These are phyloP conservation scores for Magnaporthales sp. DNA, from an alignment of 2,329 filamentous ascomycete genomes.

Conservation along the genomic window DNA sequence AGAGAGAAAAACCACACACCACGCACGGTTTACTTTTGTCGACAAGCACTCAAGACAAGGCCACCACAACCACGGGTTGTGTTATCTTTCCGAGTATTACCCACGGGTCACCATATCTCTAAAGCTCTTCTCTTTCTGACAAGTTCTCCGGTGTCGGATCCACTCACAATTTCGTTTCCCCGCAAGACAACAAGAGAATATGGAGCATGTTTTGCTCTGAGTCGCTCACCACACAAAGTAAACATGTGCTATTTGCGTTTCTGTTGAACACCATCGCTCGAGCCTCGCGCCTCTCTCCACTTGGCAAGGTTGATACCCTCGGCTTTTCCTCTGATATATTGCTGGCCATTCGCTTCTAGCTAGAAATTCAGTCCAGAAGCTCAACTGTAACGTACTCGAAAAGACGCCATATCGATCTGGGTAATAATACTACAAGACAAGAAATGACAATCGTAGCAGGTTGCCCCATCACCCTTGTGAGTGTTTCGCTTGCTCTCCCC, in stretches of 20 bases:
- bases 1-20: neutral
- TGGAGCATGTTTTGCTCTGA: neutral
- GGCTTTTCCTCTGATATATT: neutral
- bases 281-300: neutral
- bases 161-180: neutral
- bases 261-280: neutral
- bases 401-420: neutral
- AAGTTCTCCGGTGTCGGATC: neutral
- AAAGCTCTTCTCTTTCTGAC: neutral
- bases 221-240: neutral
- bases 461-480: neutral
- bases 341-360: neutral
- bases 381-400: neutral
- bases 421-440: neutral
- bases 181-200: constrained; percentile 1
- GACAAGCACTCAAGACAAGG: neutral
- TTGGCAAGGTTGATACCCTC: neutral
- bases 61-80: neutral
- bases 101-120: constrained; percentile 1
- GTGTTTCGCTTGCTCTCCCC: neutral
- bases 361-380: neutral
- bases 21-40: neutral
- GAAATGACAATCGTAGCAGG: neutral
- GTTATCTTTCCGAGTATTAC: neutral
- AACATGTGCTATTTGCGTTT: neutral